Percentiles rank a stretch among this genome's conserved stretches.
Evolutionary conservation across 441 rosid species (phyloP).

Genomic region (Francoa sonchifolia): DNA sequence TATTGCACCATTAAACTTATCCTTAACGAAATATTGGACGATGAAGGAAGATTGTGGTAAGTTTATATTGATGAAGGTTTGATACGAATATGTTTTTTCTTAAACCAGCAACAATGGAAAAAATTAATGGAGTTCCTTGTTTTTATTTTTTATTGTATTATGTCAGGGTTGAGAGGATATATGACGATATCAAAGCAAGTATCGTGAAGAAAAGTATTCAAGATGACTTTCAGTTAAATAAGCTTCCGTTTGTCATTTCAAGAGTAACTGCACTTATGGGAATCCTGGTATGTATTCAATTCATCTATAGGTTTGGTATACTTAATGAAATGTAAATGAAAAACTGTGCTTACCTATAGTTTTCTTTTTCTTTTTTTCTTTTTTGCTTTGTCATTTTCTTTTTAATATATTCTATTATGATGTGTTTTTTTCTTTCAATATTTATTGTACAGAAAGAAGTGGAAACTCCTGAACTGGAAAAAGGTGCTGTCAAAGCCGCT

Average conservation of each 20-base stretch:
- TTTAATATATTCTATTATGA: background rate
- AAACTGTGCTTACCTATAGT: background rate
- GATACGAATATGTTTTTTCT: conserved; percentile 3
- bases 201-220: conserved; percentile 36
- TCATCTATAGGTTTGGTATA: background rate
- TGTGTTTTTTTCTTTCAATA: conserved; percentile 5
- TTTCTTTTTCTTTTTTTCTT: background rate
- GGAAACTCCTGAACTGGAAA: conserved; percentile 54
- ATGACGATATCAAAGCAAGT: conserved; percentile 51
- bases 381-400: background rate
- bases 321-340: background rate
- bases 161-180: conserved; percentile 84
- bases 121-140: conserved; percentile 9
- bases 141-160: conserved; percentile 13
- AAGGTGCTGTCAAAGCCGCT: conserved; percentile 87
- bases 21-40: conserved; percentile 63
- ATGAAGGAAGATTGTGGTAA: conserved; percentile 90
- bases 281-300: conserved; percentile 55
- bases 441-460: conserved; percentile 48
- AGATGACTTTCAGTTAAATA: conserved; percentile 53
- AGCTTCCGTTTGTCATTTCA: conserved; percentile 67
- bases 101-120: background rate
- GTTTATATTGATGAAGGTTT: conserved; percentile 16
- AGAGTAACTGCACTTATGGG: conserved; percentile 80
- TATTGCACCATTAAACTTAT: conserved; percentile 49